These are phyloP conservation scores for Penicillium roqueforti DNA, from an alignment of 495 filamentous ascomycete genomes.

Conservation along the genomic window DNA sequence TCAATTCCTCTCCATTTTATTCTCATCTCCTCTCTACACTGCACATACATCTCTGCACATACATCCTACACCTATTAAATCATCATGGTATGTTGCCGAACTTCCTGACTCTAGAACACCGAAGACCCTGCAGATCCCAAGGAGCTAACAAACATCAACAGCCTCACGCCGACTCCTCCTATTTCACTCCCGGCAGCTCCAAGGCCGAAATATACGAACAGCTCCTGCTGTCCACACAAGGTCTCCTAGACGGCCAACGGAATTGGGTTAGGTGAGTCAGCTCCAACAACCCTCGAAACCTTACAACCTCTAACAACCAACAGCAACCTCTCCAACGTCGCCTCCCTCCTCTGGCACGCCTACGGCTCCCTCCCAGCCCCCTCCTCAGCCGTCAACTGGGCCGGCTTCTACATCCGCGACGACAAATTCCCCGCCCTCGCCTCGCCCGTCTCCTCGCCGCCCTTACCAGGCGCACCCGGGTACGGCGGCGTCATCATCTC, in stretches of 20 bases:
- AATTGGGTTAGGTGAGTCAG: slow-evolving; percentile 86
- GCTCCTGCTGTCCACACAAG: slow-evolving; percentile 64
- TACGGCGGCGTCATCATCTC: slow-evolving; percentile 20
- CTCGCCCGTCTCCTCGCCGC: slow-evolving; percentile 25
- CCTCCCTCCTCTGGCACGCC: slow-evolving; percentile 83
- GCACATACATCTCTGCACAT: too few relatives aligned
- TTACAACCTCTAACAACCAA: slow-evolving; percentile 8
- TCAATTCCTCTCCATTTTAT: not conserved
- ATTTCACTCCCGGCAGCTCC: slow-evolving; percentile 58
- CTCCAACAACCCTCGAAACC: not conserved
- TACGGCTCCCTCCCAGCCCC: slow-evolving; percentile 75
- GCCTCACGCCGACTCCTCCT: slow-evolving; percentile 86
- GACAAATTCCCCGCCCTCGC: slow-evolving; percentile 46
- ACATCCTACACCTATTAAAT: not conserved
- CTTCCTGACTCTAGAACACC: not conserved
- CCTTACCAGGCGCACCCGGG: slow-evolving; percentile 10
- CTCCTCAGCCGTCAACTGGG: slow-evolving; percentile 76
- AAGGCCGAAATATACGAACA: slow-evolving; percentile 77
- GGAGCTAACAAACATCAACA: slow-evolving; percentile 29
- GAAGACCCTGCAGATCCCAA: not conserved
- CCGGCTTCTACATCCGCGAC: slow-evolving; percentile 83
- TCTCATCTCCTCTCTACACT: not conserved
- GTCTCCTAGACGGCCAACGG: slow-evolving; percentile 70
- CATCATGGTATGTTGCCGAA: slow-evolving; percentile 6
- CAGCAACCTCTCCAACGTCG: slow-evolving; percentile 81